Conservation (phyloP, 305 asterid species). For the Fraxinus floribunda region DNA sequence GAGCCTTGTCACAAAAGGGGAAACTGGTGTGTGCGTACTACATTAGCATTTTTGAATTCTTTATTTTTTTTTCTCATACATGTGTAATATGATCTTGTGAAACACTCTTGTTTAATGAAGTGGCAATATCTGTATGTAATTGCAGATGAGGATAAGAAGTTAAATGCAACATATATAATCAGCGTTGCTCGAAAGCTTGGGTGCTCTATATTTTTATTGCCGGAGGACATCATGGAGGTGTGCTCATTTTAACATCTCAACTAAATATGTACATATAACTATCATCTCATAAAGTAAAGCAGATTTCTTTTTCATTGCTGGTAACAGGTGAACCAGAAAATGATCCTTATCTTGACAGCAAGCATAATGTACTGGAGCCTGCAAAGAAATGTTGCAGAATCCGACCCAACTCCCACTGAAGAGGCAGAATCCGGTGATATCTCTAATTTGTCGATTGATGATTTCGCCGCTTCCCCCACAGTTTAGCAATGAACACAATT, state of each 20-base stretch:
- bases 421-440: constrained; percentile 26
- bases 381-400: constrained; percentile 40
- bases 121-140: constrained; percentile 21
- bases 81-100: neutral
- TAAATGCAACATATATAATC: too few species aligned
- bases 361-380: constrained; percentile 93
- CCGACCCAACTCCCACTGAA: constrained; percentile 27
- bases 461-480: neutral
- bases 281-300: too few species aligned
- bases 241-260: constrained; percentile 4
- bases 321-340: constrained; percentile 78
- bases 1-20: constrained; percentile 91
- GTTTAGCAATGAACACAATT: neutral
- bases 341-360: constrained; percentile 77
- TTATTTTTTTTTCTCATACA: neutral
- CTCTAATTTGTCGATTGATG: neutral
- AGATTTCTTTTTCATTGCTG: neutral
- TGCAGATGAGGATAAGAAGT: constrained; percentile 89
- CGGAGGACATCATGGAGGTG: constrained; percentile 92
- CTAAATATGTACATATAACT: neutral
- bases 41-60: neutral
- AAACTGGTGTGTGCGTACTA: constrained; percentile 63
- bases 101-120: neutral
- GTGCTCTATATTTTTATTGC: constrained; percentile 84
- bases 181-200: constrained; percentile 95